phyloP scores from a whole-genome alignment of 164 flowering plant species.

The Magnolia kwangsiensis region DNA sequence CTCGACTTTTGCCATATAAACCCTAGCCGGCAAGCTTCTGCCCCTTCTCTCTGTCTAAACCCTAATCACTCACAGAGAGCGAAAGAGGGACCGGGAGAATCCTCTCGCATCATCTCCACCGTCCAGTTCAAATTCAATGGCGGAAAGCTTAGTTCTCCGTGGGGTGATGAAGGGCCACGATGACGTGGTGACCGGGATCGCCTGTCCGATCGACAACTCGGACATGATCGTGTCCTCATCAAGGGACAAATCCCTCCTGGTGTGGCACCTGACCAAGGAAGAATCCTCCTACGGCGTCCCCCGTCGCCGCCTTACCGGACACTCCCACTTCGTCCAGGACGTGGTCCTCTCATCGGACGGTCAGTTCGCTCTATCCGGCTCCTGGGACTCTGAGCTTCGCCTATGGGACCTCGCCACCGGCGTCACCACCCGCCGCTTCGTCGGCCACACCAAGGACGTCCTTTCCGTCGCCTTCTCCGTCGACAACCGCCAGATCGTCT shows the following conservation, averaged over 20 bases:
- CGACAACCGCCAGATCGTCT: slow-evolving; percentile 59
- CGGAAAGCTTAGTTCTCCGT: slow-evolving; percentile 45
- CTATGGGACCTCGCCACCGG: slow-evolving; percentile 82
- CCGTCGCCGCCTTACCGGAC: slow-evolving; percentile 79
- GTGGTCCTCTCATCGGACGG: slow-evolving; percentile 91
- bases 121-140: slow-evolving; percentile 25
- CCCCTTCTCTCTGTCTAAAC: too few species aligned
- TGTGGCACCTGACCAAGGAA: slow-evolving; percentile 77
- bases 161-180: slow-evolving; percentile 80
- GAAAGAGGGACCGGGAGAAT: slow-evolving; percentile 48
- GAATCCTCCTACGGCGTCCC: slow-evolving; percentile 58
- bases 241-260: slow-evolving; percentile 77
- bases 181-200: slow-evolving; percentile 90
- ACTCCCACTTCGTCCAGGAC: slow-evolving; percentile 87
- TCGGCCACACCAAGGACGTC: slow-evolving; percentile 82
- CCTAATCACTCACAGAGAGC: slow-evolving; percentile 38
- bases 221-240: slow-evolving; percentile 83
- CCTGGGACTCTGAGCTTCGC: slow-evolving; percentile 91
- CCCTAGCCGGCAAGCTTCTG: too few species aligned
- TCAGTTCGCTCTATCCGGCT: slow-evolving; percentile 84
- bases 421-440: slow-evolving; percentile 63
- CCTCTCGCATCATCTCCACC: too few species aligned
- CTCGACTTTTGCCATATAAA: too few species aligned
- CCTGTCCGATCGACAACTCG: slow-evolving; percentile 81
- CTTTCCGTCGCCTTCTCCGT: slow-evolving; percentile 18